phyloP scores from a whole-genome alignment of 2,329 filamentous ascomycete genomes.

The Paraphaeosphaeria minitans region DNA sequence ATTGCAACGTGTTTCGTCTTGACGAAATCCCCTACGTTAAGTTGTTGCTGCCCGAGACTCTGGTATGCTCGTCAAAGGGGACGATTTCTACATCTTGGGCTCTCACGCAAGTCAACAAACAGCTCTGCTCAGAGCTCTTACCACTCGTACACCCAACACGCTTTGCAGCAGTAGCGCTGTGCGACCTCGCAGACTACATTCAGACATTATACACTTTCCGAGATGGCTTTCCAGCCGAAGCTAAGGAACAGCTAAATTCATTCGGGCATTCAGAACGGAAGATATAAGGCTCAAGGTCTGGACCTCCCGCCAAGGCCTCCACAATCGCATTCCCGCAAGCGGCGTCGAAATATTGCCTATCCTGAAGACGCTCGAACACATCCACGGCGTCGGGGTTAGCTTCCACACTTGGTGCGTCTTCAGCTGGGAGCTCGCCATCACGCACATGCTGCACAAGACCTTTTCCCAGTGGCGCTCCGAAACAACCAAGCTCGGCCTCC shows the following conservation, averaged over 20 bases:
- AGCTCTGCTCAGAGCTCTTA: background rate
- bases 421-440: background rate
- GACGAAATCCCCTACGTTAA: background rate
- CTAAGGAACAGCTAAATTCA: background rate
- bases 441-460: background rate
- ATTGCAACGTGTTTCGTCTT: background rate
- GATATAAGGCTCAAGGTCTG: background rate
- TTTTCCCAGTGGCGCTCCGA: background rate
- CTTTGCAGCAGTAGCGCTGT: background rate
- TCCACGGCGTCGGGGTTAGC: background rate
- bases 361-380: background rate
- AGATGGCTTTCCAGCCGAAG: background rate
- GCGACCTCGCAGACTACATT: background rate
- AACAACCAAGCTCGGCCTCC: background rate
- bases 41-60: background rate
- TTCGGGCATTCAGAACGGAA: background rate
- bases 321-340: background rate
- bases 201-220: background rate
- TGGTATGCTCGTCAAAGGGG: background rate
- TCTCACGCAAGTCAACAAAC: background rate
- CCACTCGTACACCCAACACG: background rate
- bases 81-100: background rate
- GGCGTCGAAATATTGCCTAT: background rate
- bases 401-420: background rate
- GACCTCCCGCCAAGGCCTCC: background rate